Evolutionary conservation across 257 asterid species (phyloP), one percentile per base, ranked within the genome.

Genomic region (Henckelia pumila): DNA sequence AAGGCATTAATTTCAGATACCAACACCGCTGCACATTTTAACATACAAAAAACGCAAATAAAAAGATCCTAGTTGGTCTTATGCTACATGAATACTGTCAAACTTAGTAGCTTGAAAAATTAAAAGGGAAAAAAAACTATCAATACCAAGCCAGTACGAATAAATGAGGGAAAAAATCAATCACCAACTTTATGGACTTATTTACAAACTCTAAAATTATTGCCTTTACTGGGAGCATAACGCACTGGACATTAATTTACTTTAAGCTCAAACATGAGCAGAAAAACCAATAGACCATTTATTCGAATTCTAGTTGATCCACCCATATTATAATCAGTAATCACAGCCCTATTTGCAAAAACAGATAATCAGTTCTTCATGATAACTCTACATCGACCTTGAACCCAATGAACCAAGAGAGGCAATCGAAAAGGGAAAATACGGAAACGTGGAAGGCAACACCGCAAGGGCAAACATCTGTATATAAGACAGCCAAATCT

Each of bases 1-100:
- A 66, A 57, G 22, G 35, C 68, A 73, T 68, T 56, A 55, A 50
- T 32, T 58, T 25, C 23, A 59, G 5, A 59, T 14, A 52, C n/a
- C 50, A 40, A 40, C 50, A 40, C 50, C 1, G 17, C n/a, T 13
- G 50, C 50, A 40, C n/a, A 4, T 40, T 40, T 40, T n/a, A 13
- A 13, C 50, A 40, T 40, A 4, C 50, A 13, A 2, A 13, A 40
- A 11, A 40, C 2, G 50, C 6, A 40, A 6, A 40, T 40, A 40
- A 40, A 40, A 40, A 10, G 5, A 11, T 40, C 6, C 2, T 8
- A 35, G 17, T 44, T 14, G 52, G 19, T 5, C 52, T 8, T 44
- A 44, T 4, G 52, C 52, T 44, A 44, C 52, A 44, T 44, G 19
- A 14, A 13, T 44, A 3, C 52, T 14, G 52, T 4, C 19, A 14